Conservation (phyloP, 345 rosid species). For the Moricandia moricandioides region DNA sequence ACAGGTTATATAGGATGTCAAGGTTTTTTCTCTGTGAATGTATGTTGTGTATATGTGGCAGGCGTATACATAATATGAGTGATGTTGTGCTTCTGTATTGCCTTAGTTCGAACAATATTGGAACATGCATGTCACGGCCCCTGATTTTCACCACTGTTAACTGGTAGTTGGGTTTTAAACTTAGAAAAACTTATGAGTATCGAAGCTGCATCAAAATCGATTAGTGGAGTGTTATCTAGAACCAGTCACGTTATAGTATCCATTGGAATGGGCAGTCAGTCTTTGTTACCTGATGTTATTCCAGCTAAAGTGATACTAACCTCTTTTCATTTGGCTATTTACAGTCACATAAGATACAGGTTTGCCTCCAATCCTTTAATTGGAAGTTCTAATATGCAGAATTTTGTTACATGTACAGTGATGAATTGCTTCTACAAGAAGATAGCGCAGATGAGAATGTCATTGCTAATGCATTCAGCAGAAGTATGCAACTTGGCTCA, state of each 20-base stretch:
- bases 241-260: neutral
- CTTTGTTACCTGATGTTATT: conserved; percentile 11
- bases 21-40: conserved; percentile 8
- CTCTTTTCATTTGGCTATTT: neutral
- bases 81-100: neutral
- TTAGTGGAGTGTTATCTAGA: neutral
- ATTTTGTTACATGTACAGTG: conserved; percentile 51
- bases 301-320: neutral
- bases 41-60: conserved; percentile 15
- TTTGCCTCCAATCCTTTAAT: neutral
- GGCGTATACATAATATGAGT: conserved; percentile 13
- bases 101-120: neutral
- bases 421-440: conserved; percentile 85
- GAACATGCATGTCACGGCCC: conserved; percentile 1
- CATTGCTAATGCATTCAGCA: conserved; percentile 60
- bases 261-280: conserved; percentile 1
- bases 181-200: neutral
- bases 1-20: conserved; percentile 1
- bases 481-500: conserved; percentile 68
- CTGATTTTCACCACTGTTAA: conserved; percentile 10
- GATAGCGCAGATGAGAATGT: conserved; percentile 59
- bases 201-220: neutral
- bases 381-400: conserved; percentile 13
- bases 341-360: conserved; percentile 8
- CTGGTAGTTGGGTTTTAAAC: conserved; percentile 9